A percentile compares a stretch with the other conserved stretches of the same genome.
These are phyloP conservation scores for Irpex sp. DNA, from an alignment of 1,284 basidiomycete species.

Conservation along the genomic window DNA sequence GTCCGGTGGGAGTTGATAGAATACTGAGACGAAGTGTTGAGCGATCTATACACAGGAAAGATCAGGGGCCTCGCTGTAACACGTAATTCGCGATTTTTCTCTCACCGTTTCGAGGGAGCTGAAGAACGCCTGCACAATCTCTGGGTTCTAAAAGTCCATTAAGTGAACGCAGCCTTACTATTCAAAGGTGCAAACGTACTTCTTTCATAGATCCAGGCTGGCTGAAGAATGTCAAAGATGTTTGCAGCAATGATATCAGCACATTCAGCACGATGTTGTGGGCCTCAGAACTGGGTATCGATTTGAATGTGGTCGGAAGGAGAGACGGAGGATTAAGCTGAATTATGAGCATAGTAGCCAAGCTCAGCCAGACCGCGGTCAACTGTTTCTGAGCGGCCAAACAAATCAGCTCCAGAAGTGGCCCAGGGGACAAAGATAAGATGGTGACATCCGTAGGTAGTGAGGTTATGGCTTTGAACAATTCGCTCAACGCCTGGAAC, in stretches of 20 bases:
- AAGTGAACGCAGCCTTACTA: not conserved
- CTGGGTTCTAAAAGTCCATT: conserved; percentile 60
- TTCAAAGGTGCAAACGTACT: conserved; percentile 39
- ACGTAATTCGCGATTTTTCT: not conserved
- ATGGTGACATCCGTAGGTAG: conserved; percentile 71
- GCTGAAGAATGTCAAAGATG: conserved; percentile 54
- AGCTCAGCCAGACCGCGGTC: conserved; percentile 79
- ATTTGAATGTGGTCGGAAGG: conserved; percentile 38
- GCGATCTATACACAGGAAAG: conserved; percentile 48
- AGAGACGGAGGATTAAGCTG: conserved; percentile 74
- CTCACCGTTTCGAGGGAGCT: conserved; percentile 69
- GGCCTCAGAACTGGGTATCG: conserved; percentile 37
- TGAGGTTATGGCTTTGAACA: conserved; percentile 79
- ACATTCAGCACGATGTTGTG: conserved; percentile 47
- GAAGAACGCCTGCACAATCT: conserved; percentile 87
- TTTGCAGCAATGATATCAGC: conserved; percentile 57
- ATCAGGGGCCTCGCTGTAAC: not conserved
- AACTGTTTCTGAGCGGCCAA: conserved; percentile 69
- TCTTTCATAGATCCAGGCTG: conserved; percentile 65
- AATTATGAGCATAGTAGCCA: conserved; percentile 74
- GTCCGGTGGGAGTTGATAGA: conserved; percentile 66
- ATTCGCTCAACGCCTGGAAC: conserved; percentile 66
- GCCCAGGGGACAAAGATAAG: conserved; percentile 74
- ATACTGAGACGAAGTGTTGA: conserved; percentile 67
- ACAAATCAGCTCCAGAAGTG: conserved; percentile 77